Base-by-base conservation (phyloP, 78 protist species). In the Protostelium mycophagum region DNA sequence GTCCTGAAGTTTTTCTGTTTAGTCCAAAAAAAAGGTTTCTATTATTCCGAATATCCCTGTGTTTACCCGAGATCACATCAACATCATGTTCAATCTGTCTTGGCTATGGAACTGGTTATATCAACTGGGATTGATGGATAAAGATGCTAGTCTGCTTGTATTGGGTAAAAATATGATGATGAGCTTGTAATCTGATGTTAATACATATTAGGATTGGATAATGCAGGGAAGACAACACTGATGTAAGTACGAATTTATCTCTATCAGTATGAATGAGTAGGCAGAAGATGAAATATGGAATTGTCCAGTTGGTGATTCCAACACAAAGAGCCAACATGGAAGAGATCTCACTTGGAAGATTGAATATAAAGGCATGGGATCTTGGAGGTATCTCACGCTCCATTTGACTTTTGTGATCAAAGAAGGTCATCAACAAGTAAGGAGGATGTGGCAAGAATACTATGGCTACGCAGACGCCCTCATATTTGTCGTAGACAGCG, bases 161-260 rank as follows among this genome's bases (percentile, higher is more conserved):
- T 51, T 51, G 73, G 73, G 73, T 51, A 16, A 51, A n/a, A n/a
- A n/a, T n/a, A n/a, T n/a, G n/a, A n/a, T n/a, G n/a, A n/a, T n/a
- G n/a, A n/a, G n/a, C n/a, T n/a, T 51, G 5, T 5, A 51, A 25
- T 51, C 16, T 51, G 16, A 25, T 51, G 31, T 51, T 51, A 5
- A 51, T 51, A 51, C 73, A 51, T 51, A 5, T 51, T 16, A 51
- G 99, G 99, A 35, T 93, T 99, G 37, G 99, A 99, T 96, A 98
- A 98, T 38, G 99, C 99, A 1, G 99, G 99, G n/a, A 99, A 99
- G 91, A 99, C 99, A 36, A 99, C 99, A 0, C 96, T 99, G 73
- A 25, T 51, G 73, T 51, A 16, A 51, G 73, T 16, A 51, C 73
- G 73, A 5, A 51, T 51, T 16, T 16, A 51, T 51, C 73, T 51